A percentile compares a stretch with the other conserved stretches of the same genome.
Conservation (phyloP, 192 early-diverging fungal genomes). For the Gamsiella multidivaricata region DNA sequence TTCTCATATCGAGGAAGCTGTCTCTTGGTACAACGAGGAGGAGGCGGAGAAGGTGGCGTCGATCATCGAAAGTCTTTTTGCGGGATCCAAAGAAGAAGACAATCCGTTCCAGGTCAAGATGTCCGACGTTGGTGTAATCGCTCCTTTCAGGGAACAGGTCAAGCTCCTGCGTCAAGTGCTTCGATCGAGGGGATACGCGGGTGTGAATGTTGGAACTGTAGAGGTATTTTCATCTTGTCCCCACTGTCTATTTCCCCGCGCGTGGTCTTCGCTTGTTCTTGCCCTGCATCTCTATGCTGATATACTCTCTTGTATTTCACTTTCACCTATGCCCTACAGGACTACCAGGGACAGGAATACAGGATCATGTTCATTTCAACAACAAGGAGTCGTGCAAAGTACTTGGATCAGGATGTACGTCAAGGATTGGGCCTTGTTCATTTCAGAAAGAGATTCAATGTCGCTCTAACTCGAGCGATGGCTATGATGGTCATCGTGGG, state of each 20-base stretch:
- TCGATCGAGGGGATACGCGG: conserved; percentile 38
- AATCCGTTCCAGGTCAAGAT: conserved; percentile 31
- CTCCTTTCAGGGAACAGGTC: conserved; percentile 68
- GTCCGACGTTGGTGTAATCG: conserved; percentile 66
- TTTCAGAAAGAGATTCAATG: conserved; percentile 59
- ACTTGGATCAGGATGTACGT: conserved; percentile 56
- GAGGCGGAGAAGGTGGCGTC: conserved; percentile 59
- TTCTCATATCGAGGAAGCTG: conserved; percentile 44
- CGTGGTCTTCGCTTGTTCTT: background rate
- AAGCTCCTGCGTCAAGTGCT: conserved; percentile 55
- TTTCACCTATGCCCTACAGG: conserved; percentile 15
- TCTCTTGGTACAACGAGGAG: conserved; percentile 63
- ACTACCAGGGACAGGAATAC: conserved; percentile 68
- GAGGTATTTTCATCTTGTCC: conserved; percentile 15
- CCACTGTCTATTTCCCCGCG: background rate
- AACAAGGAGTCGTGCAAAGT: conserved; percentile 51
- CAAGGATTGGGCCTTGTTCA: conserved; percentile 58
- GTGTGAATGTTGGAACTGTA: conserved; percentile 52
- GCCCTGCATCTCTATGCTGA: background rate
- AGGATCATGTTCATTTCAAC: conserved; percentile 61
- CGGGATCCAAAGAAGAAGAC: background rate
- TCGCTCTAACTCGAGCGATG: conserved; percentile 61
- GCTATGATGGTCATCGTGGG: conserved; percentile 56
- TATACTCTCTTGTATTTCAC: background rate
- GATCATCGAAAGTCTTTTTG: conserved; percentile 50